Evolutionary conservation across 345 rosid genomes (phyloP).

Genomic region (Litchi chinensis): DNA sequence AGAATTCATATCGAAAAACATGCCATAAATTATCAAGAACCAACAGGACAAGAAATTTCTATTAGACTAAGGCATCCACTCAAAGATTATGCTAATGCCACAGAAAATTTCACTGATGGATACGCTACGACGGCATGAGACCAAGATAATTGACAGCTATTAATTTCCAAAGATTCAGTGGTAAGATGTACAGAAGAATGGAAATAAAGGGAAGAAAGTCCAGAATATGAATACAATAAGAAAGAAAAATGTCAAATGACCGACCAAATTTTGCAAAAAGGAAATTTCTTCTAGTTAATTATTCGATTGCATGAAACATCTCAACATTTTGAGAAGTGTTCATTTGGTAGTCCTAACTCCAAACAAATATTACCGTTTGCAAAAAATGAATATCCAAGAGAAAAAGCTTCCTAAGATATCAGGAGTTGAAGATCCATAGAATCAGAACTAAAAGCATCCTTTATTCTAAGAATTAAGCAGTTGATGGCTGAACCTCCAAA

Average conservation of each 20-base stretch:
- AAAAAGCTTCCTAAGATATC: not conserved
- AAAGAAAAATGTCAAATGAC: not conserved
- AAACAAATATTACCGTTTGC: no score
- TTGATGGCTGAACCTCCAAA: not conserved
- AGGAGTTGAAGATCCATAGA: not conserved
- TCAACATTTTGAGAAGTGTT: not conserved
- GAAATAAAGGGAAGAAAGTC: not conserved
- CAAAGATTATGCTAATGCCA: not conserved
- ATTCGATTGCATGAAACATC: not conserved
- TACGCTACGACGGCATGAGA: not conserved
- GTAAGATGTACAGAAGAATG: not conserved
- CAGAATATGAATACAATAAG: not conserved
- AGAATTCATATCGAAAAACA: not conserved
- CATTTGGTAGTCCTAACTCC: not conserved
- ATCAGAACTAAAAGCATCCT: not conserved
- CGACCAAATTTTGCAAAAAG: not conserved
- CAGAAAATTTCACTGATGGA: not conserved
- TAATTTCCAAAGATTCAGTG: not conserved
- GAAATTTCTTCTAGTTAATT: not conserved
- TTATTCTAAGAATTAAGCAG: not conserved
- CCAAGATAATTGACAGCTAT: not conserved
- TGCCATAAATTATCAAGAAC: not conserved
- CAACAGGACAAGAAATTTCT: not conserved
- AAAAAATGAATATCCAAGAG: not conserved
- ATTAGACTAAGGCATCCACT: not conserved